A percentile compares a stretch with the other conserved stretches of the same genome.
These are phyloP conservation scores for Leishmania tarentolae DNA, from an alignment of 208 protist genomes.

Conservation along the genomic window DNA sequence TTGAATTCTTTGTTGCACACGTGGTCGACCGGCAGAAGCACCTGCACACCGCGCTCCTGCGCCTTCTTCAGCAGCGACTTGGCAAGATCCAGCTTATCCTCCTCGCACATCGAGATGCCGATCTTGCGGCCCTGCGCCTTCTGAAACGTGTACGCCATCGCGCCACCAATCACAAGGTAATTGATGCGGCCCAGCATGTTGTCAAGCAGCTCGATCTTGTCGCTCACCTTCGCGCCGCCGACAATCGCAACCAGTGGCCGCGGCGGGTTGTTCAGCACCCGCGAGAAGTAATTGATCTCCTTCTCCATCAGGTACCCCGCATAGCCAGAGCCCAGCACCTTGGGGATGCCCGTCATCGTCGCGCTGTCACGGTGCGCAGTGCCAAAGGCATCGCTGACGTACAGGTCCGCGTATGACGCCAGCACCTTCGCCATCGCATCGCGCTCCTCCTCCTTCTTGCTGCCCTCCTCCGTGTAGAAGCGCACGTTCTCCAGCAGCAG, in stretches of 20 bases:
- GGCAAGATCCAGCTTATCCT: conserved; percentile 79
- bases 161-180: conserved; percentile 98
- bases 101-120: conserved; percentile 96
- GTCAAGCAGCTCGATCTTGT: conserved; percentile 99
- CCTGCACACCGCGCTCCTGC: conserved; percentile 94
- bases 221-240: conserved; percentile 97
- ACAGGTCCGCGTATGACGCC: conserved; percentile 95
- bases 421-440: conserved; percentile 94
- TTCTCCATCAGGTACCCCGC: conserved; percentile 99
- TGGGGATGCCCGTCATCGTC: conserved; percentile 88
- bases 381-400: conserved; percentile 99
- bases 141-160: conserved; percentile 99
- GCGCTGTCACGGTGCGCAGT: conserved; percentile 98
- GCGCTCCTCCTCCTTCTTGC: conserved; percentile 86
- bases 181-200: conserved; percentile 98
- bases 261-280: conserved; percentile 85
- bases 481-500: conserved; percentile 99
- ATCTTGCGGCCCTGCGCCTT: conserved; percentile 90
- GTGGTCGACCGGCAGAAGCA: conserved; percentile 98
- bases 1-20: conserved; percentile 95
- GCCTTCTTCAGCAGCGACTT: conserved; percentile 94
- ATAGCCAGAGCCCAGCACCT: conserved; percentile 83
- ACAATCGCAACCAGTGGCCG: conserved; percentile 97
- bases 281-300: conserved; percentile 98
- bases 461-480: conserved; percentile 98